These are phyloP conservation scores for Mortierella sp. DNA, from an alignment of 371 early-diverging fungal genomes.

Conservation along the genomic window DNA sequence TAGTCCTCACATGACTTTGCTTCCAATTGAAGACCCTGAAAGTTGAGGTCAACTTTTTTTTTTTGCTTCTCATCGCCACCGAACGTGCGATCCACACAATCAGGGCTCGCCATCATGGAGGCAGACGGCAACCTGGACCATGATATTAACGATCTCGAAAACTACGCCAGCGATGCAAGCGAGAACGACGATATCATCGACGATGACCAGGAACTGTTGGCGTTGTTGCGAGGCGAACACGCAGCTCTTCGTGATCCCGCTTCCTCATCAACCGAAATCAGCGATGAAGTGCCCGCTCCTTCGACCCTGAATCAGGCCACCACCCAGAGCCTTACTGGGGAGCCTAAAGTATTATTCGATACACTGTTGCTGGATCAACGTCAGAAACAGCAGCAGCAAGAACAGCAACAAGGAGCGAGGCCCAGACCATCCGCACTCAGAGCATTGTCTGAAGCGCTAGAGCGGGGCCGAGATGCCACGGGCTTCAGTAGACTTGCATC, in stretches of 20 bases:
- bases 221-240: slow-evolving; percentile 15
- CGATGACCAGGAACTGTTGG: slow-evolving; percentile 18
- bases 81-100: neutral
- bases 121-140: neutral
- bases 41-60: no score
- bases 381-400: no score
- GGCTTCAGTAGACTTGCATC: neutral
- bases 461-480: neutral
- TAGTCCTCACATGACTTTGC: no score
- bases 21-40: no score
- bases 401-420: neutral
- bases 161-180: slow-evolving; percentile 27
- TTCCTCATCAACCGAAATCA: neutral
- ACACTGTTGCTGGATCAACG: no score
- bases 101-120: neutral
- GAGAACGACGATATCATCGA: slow-evolving; percentile 37
- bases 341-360: no score
- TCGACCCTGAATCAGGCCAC: neutral
- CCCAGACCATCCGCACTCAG: neutral
- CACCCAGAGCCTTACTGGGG: no score
- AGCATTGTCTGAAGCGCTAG: no score
- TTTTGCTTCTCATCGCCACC: neutral
- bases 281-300: neutral
- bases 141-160: slow-evolving; percentile 22
- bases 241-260: slow-evolving; percentile 3